Percentiles rank a stretch among this genome's conserved stretches.
phyloP scores from a whole-genome alignment of 495 filamentous ascomycete genomes.

The Jackrogersella multiformis region DNA sequence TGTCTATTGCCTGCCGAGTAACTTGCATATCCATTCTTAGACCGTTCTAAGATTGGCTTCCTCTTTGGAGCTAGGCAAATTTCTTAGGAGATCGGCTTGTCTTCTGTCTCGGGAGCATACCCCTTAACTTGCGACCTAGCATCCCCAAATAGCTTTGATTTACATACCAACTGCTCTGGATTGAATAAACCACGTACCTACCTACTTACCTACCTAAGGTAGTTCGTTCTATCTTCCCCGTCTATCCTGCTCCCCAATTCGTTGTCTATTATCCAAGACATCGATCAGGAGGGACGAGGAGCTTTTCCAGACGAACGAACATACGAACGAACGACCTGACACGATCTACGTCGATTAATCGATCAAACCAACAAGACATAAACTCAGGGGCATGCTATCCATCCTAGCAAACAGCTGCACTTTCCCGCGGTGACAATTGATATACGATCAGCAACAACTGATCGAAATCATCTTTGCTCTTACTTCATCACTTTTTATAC shows the following conservation, averaged over 20 bases:
- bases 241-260: background rate
- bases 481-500: constrained; percentile 19
- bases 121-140: no score
- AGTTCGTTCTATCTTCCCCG: constrained; percentile 4
- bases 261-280: constrained; percentile 17
- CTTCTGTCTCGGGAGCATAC: constrained; percentile 27
- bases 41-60: no score
- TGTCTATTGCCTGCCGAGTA: background rate
- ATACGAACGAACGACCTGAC: background rate
- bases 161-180: no score
- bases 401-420: constrained; percentile 31
- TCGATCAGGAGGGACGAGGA: no score
- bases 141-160: no score
- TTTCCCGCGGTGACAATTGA: constrained; percentile 42
- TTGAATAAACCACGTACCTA: constrained; percentile 27
- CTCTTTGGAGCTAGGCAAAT: no score
- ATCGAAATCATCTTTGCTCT: constrained; percentile 17
- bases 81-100: background rate
- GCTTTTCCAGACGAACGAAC: background rate
- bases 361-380: background rate
- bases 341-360: background rate
- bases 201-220: constrained; percentile 1
- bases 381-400: constrained; percentile 36
- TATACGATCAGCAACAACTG: constrained; percentile 39
- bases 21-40: no score